Evolutionary conservation across 495 filamentous ascomycete genomes (phyloP), one percentile per base, ranked within the genome.

Genomic region (Aspergillus carlsbadensis): DNA sequence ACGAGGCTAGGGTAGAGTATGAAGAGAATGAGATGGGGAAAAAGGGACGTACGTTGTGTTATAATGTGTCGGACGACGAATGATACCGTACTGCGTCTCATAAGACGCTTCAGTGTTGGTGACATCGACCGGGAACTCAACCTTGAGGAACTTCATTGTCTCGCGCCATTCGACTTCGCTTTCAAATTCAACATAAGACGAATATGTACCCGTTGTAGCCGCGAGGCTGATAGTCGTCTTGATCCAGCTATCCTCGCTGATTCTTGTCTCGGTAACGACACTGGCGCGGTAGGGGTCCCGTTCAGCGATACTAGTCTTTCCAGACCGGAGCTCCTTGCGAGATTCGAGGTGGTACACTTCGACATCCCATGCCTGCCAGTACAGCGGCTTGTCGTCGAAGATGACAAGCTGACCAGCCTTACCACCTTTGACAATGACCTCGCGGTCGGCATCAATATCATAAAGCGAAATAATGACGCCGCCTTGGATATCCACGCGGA

Each of bases 291-390:
- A 84, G 0, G 86, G 80, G 41, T 86, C 83, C n/a, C 80, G 68
- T 57, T 93, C 89, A n/a, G 78, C 62, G 45, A 97, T 85, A 20
- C 72, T 76, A n/a, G 87, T 89, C 58, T 82, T 77, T 44, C 81
- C 76, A 20, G 83, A 78, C 0, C 76, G 65, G 5, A 98, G 75
- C 62, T 90, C 90, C 60, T 88, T 82, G 46, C 94, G 85, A 0
- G 91, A 93, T 52, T 92, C 88, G 20, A 96, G 81, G 58, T 98
- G 94, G 75, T 88, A 98, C 42, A 98, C 91, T 69, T 98, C 94
- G 31, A 96, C 92, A 70, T 98, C 94, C 94, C 94, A 98, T 1
- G 92, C 94, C 74, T 98, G 93, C 94, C 94, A 98, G 74, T 96
- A 96, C 17, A 98, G 80, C 15, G 94, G 94, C 73, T 98, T 97